A percentile compares a stretch with the other conserved stretches of the same genome.
These are phyloP conservation scores for Colletotrichum salicis DNA, from an alignment of 2,329 filamentous ascomycete genomes.

Conservation along the genomic window DNA sequence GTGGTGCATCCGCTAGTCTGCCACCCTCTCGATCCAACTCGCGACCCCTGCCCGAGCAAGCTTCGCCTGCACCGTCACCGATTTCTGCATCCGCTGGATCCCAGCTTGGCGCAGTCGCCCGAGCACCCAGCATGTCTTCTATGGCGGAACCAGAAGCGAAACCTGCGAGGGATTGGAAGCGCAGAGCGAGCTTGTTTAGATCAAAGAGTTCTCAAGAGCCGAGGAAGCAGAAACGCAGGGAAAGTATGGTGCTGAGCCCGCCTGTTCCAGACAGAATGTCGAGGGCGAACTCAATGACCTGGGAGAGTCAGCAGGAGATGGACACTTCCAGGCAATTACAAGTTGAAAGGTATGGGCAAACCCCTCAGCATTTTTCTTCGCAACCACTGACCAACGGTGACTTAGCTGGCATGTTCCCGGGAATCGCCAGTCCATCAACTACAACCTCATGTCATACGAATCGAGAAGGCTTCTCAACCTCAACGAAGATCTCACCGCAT, in stretches of 20 bases:
- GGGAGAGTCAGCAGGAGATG: constrained; percentile 33
- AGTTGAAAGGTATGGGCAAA: constrained; percentile 31
- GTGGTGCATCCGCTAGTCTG: constrained; percentile 43
- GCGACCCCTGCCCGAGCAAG: background rate
- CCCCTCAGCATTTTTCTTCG: too few species aligned
- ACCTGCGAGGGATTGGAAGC: constrained; percentile 31
- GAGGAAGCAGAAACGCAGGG: constrained; percentile 16
- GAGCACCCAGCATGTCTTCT: background rate
- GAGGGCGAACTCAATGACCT: constrained; percentile 37
- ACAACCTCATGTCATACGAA: constrained; percentile 57
- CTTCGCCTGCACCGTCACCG: constrained; percentile 21
- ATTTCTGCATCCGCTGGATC: constrained; percentile 11
- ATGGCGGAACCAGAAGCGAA: constrained; percentile 12
- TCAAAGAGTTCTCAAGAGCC: constrained; percentile 36
- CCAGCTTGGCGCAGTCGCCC: background rate
- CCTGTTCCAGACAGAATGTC: constrained; percentile 31
- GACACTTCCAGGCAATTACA: constrained; percentile 36
- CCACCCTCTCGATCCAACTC: constrained; percentile 34
- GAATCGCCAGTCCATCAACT: constrained; percentile 53
- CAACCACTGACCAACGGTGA: constrained; percentile 23
- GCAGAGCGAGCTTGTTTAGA: constrained; percentile 34
- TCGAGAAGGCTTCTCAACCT: constrained; percentile 55
- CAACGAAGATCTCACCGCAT: constrained; percentile 44
- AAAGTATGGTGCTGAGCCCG: constrained; percentile 13
- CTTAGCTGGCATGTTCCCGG: constrained; percentile 46